Evolutionary conservation across 2,329 filamentous ascomycete genomes (phyloP).

Genomic region (Penicillium sp.): DNA sequence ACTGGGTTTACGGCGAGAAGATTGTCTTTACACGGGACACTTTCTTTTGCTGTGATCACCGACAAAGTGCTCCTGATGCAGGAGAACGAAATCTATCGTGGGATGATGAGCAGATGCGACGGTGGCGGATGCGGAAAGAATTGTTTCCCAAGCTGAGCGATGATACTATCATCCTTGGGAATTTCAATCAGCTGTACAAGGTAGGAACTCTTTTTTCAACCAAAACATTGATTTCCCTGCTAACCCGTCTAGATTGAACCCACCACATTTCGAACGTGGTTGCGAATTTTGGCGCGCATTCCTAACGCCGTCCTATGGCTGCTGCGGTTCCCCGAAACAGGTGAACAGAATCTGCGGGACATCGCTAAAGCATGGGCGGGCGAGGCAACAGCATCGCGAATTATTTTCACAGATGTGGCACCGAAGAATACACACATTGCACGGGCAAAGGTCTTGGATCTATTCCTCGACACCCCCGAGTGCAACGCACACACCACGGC

Average conservation of each 20-base stretch:
- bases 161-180: conserved; percentile 86
- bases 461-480: conserved; percentile 96
- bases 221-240: neutral
- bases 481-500: conserved; percentile 98
- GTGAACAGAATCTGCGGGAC: conserved; percentile 78
- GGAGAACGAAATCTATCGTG: conserved; percentile 69
- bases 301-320: conserved; percentile 93
- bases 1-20: conserved; percentile 97
- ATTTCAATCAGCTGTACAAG: conserved; percentile 99
- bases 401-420: conserved; percentile 95
- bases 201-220: conserved; percentile 48
- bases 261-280: conserved; percentile 91
- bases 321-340: conserved; percentile 91
- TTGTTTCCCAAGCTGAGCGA: conserved; percentile 82
- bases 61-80: conserved; percentile 79
- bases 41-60: conserved; percentile 97
- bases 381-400: conserved; percentile 76
- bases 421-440: conserved; percentile 94
- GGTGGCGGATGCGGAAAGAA: conserved; percentile 92
- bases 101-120: conserved; percentile 76
- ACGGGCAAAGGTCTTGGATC: conserved; percentile 84
- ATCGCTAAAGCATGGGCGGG: conserved; percentile 85
- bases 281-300: conserved; percentile 81
- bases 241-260: conserved; percentile 76
- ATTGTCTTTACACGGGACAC: conserved; percentile 92